Base-by-base conservation (phyloP, 352 stramenopile species). In the Pythium pyrilobum region DNA sequence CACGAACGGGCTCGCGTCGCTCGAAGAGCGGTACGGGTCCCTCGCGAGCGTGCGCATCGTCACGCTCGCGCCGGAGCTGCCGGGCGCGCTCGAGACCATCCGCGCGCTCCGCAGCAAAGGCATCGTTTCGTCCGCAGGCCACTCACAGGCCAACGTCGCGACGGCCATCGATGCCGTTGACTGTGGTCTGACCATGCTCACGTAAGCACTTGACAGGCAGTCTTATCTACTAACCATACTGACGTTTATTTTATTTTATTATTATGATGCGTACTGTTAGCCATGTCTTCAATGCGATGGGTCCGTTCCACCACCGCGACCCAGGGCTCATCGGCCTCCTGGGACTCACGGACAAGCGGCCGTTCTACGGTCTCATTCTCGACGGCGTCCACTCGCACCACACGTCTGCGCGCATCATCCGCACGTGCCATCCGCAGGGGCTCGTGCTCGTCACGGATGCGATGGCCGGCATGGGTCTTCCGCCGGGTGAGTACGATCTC, bases 271-370 rank as follows among this genome's bases (percentile, higher is more conserved):
- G 10, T 33, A 20, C 12, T 32, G n/a, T 16, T 25, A 83, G 72
- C 7, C 87, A 97, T 62, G 56, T 97, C 16, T 97, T 94, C 68
- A 97, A 97, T 56, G 89, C 89, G 8, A 97, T 97, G 89, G 77
- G 69, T 20, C 71, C 80, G 5, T 97, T 97, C 69, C 88, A 97
- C 53, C 89, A 97, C 58, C 80, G 88, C 24, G 77, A 96, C 37
- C 89, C 89, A 7, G 89, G 88, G 4, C 76, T 97, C 47, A 81
- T 96, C 12, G 89, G 89, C 2, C 63, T 97, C 21, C 69, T 96
- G 10, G 87, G 85, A 1, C 62, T 67, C 8, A 74, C 54, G 1
- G 63, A 72, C 15, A 47, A 56, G 15, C 66, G 74, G 9, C 76
- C 85, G 9, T 89, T 66, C 63, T 97, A 87, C 42, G 78, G 79